A percentile compares a stretch with the other conserved stretches of the same genome.
Conservation (phyloP, 176 grass and related monocot species). For the Musa beccarii region DNA sequence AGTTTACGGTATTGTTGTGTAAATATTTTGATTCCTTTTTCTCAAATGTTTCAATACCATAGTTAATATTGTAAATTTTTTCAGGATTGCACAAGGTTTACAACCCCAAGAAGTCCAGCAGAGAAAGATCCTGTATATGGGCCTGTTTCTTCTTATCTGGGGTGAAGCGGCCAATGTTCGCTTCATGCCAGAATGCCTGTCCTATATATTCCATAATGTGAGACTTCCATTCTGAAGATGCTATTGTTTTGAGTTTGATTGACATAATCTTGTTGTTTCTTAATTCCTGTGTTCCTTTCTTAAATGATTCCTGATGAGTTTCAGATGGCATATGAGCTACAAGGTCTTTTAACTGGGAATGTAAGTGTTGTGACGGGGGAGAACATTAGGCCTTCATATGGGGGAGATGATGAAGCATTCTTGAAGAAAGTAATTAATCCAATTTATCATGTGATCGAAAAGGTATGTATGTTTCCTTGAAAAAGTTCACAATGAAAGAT, state of each 20-base stretch:
- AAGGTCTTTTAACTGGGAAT: conserved; percentile 71
- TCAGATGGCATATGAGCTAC: conserved; percentile 94
- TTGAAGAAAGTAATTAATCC: conserved; percentile 93
- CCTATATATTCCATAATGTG: conserved; percentile 99
- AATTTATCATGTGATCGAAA: conserved; percentile 76
- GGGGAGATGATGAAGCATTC: conserved; percentile 88
- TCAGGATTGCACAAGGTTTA: conserved; percentile 58
- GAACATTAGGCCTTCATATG: conserved; percentile 92
- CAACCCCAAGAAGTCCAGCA: conserved; percentile 76
- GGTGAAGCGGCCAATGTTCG: conserved; percentile 83
- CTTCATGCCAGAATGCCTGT: conserved; percentile 90
- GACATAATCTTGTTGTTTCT: not conserved
- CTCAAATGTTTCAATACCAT: not conserved
- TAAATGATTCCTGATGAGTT: conserved; percentile 16
- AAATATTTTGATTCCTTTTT: not conserved
- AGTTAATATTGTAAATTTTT: conserved; percentile 12
- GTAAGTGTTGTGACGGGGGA: conserved; percentile 91
- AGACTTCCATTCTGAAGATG: not conserved
- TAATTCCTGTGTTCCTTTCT: not conserved
- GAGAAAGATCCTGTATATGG: conserved; percentile 79
- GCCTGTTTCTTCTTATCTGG: conserved; percentile 95
- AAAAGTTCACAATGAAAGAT: not conserved
- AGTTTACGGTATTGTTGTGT: conserved; percentile 55
- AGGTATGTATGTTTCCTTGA: conserved; percentile 30
- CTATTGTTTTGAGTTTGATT: not conserved